phyloP scores from a whole-genome alignment of 345 rosid species.

The Leavenworthia alabamica region DNA sequence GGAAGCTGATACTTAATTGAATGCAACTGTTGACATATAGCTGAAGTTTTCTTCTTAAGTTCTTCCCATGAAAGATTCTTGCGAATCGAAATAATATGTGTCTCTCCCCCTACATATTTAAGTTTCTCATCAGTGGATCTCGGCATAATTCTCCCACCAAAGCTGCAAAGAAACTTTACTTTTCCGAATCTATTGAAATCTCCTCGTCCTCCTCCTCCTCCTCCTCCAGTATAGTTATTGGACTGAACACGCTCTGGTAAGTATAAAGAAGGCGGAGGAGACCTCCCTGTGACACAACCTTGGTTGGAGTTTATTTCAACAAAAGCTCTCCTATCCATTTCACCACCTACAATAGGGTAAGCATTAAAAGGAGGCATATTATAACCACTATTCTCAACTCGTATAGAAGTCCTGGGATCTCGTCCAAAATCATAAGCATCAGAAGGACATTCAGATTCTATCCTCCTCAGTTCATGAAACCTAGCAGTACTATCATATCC shows the following conservation, averaged over 20 bases:
- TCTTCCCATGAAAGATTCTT: constrained; percentile 49
- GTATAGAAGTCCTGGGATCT: constrained; percentile 31
- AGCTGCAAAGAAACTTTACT: constrained; percentile 61
- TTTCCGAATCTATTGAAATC: constrained; percentile 33
- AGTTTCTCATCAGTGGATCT: constrained; percentile 63
- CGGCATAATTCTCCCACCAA: constrained; percentile 59
- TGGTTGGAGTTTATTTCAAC: constrained; percentile 37
- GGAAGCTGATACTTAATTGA: constrained; percentile 68
- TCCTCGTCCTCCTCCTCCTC: constrained; percentile 14
- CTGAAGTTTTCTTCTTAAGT: constrained; percentile 47
- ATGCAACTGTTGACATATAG: constrained; percentile 46
- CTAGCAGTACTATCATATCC: constrained; percentile 40
- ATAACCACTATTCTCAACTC: constrained; percentile 34
- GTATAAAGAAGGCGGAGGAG: constrained; percentile 18
- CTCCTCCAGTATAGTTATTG: constrained; percentile 24
- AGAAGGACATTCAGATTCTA: constrained; percentile 45
- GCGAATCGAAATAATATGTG: constrained; percentile 49
- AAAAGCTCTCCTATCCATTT: constrained; percentile 40
- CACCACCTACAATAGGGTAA: constrained; percentile 32
- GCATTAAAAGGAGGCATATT: constrained; percentile 34
- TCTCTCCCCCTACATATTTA: constrained; percentile 66
- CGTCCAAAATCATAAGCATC: constrained; percentile 42
- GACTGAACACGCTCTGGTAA: constrained; percentile 30
- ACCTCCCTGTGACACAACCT: constrained; percentile 28
- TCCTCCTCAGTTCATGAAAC: constrained; percentile 51